These are phyloP conservation scores for Globisporangium sylvaticum DNA, from an alignment of 352 stramenopile species.

Conservation along the genomic window DNA sequence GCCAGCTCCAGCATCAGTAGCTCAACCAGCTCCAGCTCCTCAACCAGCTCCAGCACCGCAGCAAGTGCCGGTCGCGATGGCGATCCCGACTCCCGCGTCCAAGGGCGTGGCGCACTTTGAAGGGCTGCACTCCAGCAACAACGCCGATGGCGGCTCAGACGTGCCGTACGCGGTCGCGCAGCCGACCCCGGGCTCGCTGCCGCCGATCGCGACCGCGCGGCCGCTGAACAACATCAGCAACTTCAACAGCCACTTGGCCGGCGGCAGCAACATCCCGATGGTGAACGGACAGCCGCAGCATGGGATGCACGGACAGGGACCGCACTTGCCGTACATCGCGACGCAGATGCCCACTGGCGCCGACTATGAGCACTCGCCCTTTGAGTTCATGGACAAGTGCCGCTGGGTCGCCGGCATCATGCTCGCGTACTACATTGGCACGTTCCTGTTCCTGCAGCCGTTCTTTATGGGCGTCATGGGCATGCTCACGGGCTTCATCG, in stretches of 20 bases:
- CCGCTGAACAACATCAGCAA: slow-evolving; percentile 30
- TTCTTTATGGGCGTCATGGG: slow-evolving; percentile 59
- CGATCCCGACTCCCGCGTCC: slow-evolving; percentile 2
- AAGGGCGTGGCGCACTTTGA: slow-evolving; percentile 11
- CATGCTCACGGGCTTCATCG: slow-evolving; percentile 59
- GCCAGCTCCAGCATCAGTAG: not conserved
- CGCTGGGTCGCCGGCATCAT: slow-evolving; percentile 57
- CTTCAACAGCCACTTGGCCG: slow-evolving; percentile 31
- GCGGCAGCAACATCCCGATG: slow-evolving; percentile 39
- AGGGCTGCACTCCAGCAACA: slow-evolving; percentile 1
- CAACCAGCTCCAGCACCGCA: not conserved
- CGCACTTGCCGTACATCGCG: slow-evolving; percentile 26
- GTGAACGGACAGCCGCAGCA: slow-evolving; percentile 11
- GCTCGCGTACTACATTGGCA: slow-evolving; percentile 63
- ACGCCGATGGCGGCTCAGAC: slow-evolving; percentile 5
- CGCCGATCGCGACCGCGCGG: slow-evolving; percentile 40
- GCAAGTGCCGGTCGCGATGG: not conserved
- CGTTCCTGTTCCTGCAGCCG: slow-evolving; percentile 72
- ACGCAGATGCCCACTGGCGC: slow-evolving; percentile 26
- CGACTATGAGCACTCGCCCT: slow-evolving; percentile 37
- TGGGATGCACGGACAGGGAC: not conserved
- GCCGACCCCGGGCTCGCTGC: slow-evolving; percentile 31
- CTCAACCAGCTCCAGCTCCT: not conserved
- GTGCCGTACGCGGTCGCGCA: slow-evolving; percentile 35
- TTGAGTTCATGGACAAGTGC: slow-evolving; percentile 58